Evolutionary conservation across 1,139 yeast species (phyloP), one percentile per base, ranked within the genome.

Genomic region (Tardiomyces depauwii): DNA sequence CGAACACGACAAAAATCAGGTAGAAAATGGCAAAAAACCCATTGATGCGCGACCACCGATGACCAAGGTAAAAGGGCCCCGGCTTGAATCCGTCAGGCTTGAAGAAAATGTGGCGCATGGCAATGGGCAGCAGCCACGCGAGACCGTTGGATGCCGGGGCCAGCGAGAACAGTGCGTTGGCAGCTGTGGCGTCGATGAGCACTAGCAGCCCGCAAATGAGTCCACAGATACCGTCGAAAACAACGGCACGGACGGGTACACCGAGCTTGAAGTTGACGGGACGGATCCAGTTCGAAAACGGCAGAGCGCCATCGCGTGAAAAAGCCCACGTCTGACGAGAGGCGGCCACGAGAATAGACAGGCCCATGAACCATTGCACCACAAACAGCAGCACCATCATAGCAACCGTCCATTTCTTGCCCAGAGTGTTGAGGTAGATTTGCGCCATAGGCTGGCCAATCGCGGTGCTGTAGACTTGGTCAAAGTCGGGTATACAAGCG

Each of bases 251-350:
- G 42, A 77, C 59, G 9, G 86, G 86, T 18, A 77, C 80, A 30
- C 72, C 67, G 16, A 75, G 62, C 51, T 56, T 68, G 42, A 70
- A 70, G 55, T 77, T 66, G 42, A 79, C 82, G 14, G 43, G 33
- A 40, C 47, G 47, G 45, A 52, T 43, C 39, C 36, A 46, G 10
- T 44, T 18, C 12, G 80, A 76, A 54, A 73, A 78, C 0, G 96
- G 96, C 43, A 87, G 66, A 0, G 93, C 95, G 42, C 84, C 88
- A 61, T 87, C 96, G 64, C 96, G 77, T 45, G 95, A 86, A 65
- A 87, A 80, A 13, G 94, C 87, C 67, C 80, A 87, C 1, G 89
- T 83, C 33, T 86, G 80, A 68, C 96, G 77, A 6, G 95, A 84
- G 0, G 93, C 89, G 0, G 95, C 85, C 0, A 94, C 84, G 32